Conservation (phyloP, 2,329 filamentous ascomycete species). For the Pleochaeta shiraiana region DNA sequence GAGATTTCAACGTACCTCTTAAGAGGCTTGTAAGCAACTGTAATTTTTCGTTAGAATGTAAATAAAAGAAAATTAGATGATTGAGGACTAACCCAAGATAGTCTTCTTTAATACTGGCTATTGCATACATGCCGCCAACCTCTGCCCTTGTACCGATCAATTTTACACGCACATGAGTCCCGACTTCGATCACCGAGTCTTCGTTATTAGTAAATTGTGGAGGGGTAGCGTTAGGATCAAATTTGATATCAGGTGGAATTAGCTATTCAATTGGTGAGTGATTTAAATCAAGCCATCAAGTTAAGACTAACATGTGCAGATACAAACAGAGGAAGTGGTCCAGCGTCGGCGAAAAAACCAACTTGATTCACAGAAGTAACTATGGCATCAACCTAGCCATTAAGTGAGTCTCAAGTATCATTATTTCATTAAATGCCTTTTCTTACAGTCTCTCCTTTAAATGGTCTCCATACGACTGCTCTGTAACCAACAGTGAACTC, state of each 20-base stretch:
- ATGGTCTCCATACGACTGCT: slow-evolving; percentile 92
- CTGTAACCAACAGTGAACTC: slow-evolving; percentile 92
- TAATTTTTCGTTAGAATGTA: slow-evolving; percentile 3
- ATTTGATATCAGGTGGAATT: slow-evolving; percentile 82
- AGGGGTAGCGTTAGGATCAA: slow-evolving; percentile 89
- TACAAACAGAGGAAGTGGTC: slow-evolving; percentile 58
- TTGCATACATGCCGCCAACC: slow-evolving; percentile 87
- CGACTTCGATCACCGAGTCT: slow-evolving; percentile 82
- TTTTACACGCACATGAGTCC: slow-evolving; percentile 83
- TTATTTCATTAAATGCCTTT: too few species aligned
- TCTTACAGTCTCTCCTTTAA: slow-evolving; percentile 90
- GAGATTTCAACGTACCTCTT: too few species aligned
- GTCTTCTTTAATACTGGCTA: slow-evolving; percentile 87
- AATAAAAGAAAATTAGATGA: neutral
- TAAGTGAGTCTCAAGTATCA: too few species aligned
- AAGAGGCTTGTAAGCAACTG: slow-evolving; percentile 14
- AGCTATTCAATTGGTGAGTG: slow-evolving; percentile 29
- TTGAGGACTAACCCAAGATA: slow-evolving; percentile 35
- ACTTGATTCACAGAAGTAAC: slow-evolving; percentile 81
- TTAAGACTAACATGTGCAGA: slow-evolving; percentile 23
- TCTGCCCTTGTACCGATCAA: slow-evolving; percentile 87
- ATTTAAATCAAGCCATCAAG: too few species aligned
- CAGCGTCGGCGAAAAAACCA: slow-evolving; percentile 74
- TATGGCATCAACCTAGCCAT: slow-evolving; percentile 69
- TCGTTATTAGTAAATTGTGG: slow-evolving; percentile 92